Percentiles rank a stretch among this genome's conserved stretches.
phyloP scores from a whole-genome alignment of 2,329 filamentous ascomycete species.

The Aureobasidium zeae region DNA sequence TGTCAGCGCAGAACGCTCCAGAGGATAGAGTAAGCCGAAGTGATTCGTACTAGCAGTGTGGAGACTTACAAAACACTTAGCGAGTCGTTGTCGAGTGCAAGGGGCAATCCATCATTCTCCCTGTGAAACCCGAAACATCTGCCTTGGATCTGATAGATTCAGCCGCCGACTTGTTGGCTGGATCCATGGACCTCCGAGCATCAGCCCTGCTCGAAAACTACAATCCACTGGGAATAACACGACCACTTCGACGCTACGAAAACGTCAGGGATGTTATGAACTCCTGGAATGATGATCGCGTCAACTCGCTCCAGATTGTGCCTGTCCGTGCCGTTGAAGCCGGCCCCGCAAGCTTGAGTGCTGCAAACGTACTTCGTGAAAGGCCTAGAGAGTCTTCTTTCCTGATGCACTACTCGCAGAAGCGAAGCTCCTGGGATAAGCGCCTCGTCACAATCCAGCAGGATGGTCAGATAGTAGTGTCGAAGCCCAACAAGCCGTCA shows the following conservation, averaged over 20 bases:
- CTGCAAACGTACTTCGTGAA: slow-evolving; percentile 52
- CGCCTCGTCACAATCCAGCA: slow-evolving; percentile 63
- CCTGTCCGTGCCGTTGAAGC: slow-evolving; percentile 44
- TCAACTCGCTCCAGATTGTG: slow-evolving; percentile 64
- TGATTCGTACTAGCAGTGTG: too few relatives aligned
- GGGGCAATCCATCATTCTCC: slow-evolving; percentile 59
- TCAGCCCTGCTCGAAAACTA: slow-evolving; percentile 74
- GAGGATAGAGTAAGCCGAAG: slow-evolving; percentile 56
- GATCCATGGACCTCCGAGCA: slow-evolving; percentile 53
- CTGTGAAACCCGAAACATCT: slow-evolving; percentile 65
- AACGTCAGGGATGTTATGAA: slow-evolving; percentile 80
- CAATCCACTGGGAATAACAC: slow-evolving; percentile 64
- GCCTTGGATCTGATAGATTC: slow-evolving; percentile 62
- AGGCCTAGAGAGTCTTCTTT: slow-evolving; percentile 59
- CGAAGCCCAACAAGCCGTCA: slow-evolving; percentile 63
- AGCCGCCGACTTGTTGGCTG: slow-evolving; percentile 53
- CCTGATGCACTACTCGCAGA: slow-evolving; percentile 70
- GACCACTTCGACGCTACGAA: slow-evolving; percentile 77
- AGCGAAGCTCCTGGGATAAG: slow-evolving; percentile 81
- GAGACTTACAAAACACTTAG: too few relatives aligned
- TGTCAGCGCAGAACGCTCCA: slow-evolving; percentile 65
- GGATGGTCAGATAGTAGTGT: slow-evolving; percentile 61
- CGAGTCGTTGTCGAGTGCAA: slow-evolving; percentile 65
- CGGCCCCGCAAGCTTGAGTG: slow-evolving; percentile 54
- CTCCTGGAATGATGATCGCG: slow-evolving; percentile 76